Base-by-base conservation (phyloP, 148 eudicot genomes). In the Vaccinium darrowii region DNA sequence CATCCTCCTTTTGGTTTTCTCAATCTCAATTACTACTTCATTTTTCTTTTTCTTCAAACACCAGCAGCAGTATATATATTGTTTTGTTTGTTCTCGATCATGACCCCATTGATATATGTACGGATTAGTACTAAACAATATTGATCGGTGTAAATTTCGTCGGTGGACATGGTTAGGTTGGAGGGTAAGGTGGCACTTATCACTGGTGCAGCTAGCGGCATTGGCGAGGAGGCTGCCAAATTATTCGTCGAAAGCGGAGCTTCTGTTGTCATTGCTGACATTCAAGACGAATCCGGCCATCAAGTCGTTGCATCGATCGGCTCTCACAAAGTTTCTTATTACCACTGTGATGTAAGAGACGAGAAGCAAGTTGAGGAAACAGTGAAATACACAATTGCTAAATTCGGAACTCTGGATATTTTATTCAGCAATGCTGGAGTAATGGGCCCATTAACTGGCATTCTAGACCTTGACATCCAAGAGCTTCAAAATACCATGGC, bases 311-410 rank as follows among this genome's bases (percentile, higher is more conserved):
- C 52, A 6, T 87, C 92, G 0, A 88, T 90, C 2, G 90, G 88
- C 33, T 16, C 83, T 0, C 73, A 81, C 56, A 91, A 75, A 67
- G 89, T 88, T 12, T 57, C 72, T 60, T 92, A 89, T 82, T 18
- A 25, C 78, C 94, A 90, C 84, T 94, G 97, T 14, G 95, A 94
- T 60, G 95, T 94, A 1, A 89, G 87, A 53, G 87, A 91, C 19
- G 97, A 94, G 84, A 53, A 81, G 5, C 92, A 94, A 74, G 94
- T 92, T 1, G 88, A 90, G 73, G 81, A 82, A 9, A 73, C 90
- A 0, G 91, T 94, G 7, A 81, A 62, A 27, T 83, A 74, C 87
- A 67, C 93, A 0, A 1, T 94, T 33, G 78, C 82, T 6, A 94
- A 81, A 12, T 83, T 86, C n/a, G 94, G 92, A 43, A 75, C 27